Base-by-base conservation (phyloP, 2,329 filamentous ascomycete species). In the Akanthomyces muscarius region DNA sequence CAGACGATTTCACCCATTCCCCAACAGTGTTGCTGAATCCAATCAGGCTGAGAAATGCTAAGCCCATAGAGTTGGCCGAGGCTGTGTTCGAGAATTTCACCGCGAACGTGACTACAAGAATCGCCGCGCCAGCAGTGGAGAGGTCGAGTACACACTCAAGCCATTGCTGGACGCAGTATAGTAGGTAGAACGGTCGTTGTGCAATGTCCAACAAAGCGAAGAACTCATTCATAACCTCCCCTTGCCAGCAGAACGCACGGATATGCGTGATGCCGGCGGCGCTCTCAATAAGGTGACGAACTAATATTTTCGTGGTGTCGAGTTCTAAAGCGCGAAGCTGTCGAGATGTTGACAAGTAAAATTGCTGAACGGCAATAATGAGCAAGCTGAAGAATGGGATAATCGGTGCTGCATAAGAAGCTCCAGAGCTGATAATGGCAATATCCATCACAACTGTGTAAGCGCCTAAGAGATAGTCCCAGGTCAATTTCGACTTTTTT, bases 141-240 rank as follows among this genome's bases (percentile, higher is more conserved):
- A 83, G 68, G 64, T 82, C 79, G 5, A 84, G 67, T 0, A 81
- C 78, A 2, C 84, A 68, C 0, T 72, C 77, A 0, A 84, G 71
- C 84, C 84, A 86, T 47, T 81, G 75, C 68, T 86, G 84, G 18
- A 84, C 76, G 41, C 78, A 79, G 61, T 76, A 81, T 7, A 86
- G 72, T 1, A 84, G 74, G 67, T 86, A 86, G 55, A 80, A 81
- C 1, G 84, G 82, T 30, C 76, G 71, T 65, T 86, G 83, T 0
- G 82, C 82, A 10, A 72, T 69, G 64, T 86, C 79, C 1, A 86
- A 70, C 0, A 82, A 72, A 3, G 68, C 64, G 18, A 78, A 70
- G 62, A 81, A 83, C 63, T 77, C 76, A 30, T 76, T 66, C 33
- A 76, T 71, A 61, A 79, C 76, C 5, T 72, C 68, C 2, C 71